Percentiles rank a stretch among this genome's conserved stretches.
Evolutionary conservation across 345 rosid species (phyloP).

Genomic region (Populus ilicifolia): DNA sequence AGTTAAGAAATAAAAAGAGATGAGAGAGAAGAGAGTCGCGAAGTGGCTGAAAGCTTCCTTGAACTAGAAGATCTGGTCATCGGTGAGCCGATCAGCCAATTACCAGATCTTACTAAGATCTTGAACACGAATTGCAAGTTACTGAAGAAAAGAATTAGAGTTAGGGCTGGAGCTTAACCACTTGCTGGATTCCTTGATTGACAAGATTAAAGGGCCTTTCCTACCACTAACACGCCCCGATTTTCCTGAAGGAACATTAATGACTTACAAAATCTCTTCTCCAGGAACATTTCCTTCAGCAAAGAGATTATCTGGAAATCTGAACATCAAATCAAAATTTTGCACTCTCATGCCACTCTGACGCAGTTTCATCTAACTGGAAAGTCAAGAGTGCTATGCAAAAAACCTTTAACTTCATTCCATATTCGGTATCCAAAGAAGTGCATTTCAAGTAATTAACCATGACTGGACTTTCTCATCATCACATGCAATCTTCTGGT

Average conservation of each 20-base stretch:
- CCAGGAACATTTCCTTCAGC: not conserved
- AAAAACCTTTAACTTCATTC: too few relatives aligned
- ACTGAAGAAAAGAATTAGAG: not conserved
- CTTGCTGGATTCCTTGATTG: constrained; percentile 1
- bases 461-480: too few relatives aligned
- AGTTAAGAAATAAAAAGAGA: too few relatives aligned
- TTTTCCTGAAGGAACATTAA: not conserved
- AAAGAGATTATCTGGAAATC: not conserved
- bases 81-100: too few relatives aligned
- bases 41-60: too few relatives aligned
- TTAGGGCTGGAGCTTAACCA: not conserved
- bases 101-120: not conserved
- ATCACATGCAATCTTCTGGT: too few relatives aligned
- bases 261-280: not conserved
- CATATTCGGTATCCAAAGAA: too few relatives aligned
- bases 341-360: not conserved
- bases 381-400: too few relatives aligned
- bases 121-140: not conserved
- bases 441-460: too few relatives aligned
- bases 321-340: not conserved
- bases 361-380: too few relatives aligned
- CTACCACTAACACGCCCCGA: not conserved
- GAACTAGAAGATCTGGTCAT: too few relatives aligned
- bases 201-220: not conserved
- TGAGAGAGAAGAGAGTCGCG: too few relatives aligned